Evolutionary conservation across 352 stramenopile species (phyloP), one percentile per base, ranked within the genome.

Genomic region (Blastocystis sp.): DNA sequence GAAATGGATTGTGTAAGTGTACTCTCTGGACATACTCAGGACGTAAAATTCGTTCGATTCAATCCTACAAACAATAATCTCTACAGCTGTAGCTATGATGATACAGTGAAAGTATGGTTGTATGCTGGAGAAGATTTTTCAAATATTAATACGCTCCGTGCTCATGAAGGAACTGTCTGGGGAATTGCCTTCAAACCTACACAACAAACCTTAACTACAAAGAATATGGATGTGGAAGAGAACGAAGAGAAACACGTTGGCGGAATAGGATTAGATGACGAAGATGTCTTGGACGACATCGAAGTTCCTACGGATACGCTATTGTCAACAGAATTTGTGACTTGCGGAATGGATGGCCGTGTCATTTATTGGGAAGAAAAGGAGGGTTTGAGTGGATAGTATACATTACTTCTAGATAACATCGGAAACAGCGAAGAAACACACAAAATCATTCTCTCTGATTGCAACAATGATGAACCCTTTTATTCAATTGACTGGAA

Each of bases 1-100:
- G 94, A 97, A 88, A 98, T 98, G 90, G 96, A 98, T 91, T 98
- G 95, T 90, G 91, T 98, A 32, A 95, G 94, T 21, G 95, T 98
- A 46, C 90, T 98, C n/a, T 94, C 97, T 88, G 95, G 94, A 46
- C 95, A 98, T 89, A 93, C 93, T 73, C 95, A 96, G 87, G 95
- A 98, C 90, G 93, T 98, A 61, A 98, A 98, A 90, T 96, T 93
- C 78, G 91, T 98, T 69, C 90, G 89, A 57, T 98, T 96, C 92
- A 93, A 96, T 78, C 93, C 93, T 29, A 93, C 88, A 21, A 90
- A 94, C 54, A 92, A 95, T 78, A 75, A 95, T 32, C 73, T 92
- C 19, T 58, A 92, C 11, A 90, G 86, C 24, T 89, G 91, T 24
- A 97, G 93, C 88, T 98, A 98, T 89, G 96, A 98, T 87, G 92